Percentiles rank a stretch among this genome's conserved stretches.
Evolutionary conservation across 2,329 filamentous ascomycete species (phyloP).

Genomic region (Pseudopyricularia javanii): DNA sequence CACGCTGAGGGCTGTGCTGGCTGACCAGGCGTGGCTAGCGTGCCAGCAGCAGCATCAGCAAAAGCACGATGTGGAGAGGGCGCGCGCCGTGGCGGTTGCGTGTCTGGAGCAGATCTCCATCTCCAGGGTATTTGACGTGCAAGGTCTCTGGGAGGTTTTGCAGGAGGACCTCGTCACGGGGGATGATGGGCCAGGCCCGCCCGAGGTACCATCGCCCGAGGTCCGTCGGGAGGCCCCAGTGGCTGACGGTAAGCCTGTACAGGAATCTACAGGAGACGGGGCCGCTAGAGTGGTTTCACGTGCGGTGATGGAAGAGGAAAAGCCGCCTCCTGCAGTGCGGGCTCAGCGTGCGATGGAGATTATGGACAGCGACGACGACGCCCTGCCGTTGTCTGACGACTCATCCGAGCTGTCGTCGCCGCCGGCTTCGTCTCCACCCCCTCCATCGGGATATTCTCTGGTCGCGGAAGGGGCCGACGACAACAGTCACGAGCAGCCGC

Average conservation of each 20-base stretch:
- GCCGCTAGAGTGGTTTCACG: no score
- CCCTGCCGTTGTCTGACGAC: not conserved
- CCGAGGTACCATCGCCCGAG: not conserved
- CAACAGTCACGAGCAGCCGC: not conserved
- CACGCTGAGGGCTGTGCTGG: constrained; percentile 26
- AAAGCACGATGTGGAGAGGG: constrained; percentile 7
- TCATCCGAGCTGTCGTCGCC: not conserved
- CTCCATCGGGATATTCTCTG: not conserved
- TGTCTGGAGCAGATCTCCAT: constrained; percentile 37
- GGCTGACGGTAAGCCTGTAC: not conserved
- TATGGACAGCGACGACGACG: constrained; percentile 28
- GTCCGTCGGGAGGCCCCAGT: not conserved
- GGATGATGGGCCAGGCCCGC: not conserved
- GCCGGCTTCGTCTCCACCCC: not conserved
- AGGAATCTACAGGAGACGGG: not conserved
- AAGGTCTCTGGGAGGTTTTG: constrained; percentile 45
- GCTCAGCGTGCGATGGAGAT: constrained; percentile 13
- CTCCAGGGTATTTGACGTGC: constrained; percentile 44
- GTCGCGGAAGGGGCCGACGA: not conserved
- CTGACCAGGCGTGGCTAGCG: constrained; percentile 17
- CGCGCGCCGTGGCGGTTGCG: constrained; percentile 15
- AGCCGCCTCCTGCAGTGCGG: not conserved
- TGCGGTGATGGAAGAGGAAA: not conserved
- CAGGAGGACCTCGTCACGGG: constrained; percentile 24
- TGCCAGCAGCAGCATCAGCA: constrained; percentile 5